Percentiles rank a stretch among this genome's conserved stretches.
Evolutionary conservation across 148 eudicot species (phyloP).

Genomic region (Rhododendron molle): DNA sequence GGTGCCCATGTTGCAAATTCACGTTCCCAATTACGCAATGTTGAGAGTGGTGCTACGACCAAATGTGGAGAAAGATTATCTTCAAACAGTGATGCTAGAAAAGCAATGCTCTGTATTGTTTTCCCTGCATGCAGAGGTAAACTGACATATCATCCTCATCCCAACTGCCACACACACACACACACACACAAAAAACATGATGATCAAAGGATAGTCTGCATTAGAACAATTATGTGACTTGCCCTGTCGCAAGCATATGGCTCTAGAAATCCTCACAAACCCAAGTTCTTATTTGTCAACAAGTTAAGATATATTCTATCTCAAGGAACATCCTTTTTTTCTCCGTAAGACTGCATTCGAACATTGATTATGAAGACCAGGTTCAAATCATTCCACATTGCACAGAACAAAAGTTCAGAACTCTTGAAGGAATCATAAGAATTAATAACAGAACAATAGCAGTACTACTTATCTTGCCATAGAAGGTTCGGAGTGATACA

Average conservation of each 20-base stretch:
- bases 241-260: background rate
- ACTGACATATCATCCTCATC: background rate
- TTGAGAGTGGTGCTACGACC: slow-evolving; percentile 95
- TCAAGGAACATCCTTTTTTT: background rate
- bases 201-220: background rate
- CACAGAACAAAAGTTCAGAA: background rate
- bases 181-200: background rate
- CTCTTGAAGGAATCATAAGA: background rate
- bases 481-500: background rate
- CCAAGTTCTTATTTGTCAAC: background rate
- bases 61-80: slow-evolving; percentile 69
- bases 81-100: slow-evolving; percentile 75
- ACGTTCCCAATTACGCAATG: slow-evolving; percentile 98
- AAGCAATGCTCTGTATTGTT: slow-evolving; percentile 98
- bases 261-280: background rate
- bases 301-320: background rate
- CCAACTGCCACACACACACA: background rate
- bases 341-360: background rate
- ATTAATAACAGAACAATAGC: background rate
- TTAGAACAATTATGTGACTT: background rate
- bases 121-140: slow-evolving; percentile 59
- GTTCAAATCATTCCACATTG: background rate
- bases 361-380: background rate
- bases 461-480: background rate
- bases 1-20: slow-evolving; percentile 99